Percentiles rank a stretch among this genome's conserved stretches.
phyloP scores from a whole-genome alignment of 176 grass and related monocot species.

The Oryza officinalis region DNA sequence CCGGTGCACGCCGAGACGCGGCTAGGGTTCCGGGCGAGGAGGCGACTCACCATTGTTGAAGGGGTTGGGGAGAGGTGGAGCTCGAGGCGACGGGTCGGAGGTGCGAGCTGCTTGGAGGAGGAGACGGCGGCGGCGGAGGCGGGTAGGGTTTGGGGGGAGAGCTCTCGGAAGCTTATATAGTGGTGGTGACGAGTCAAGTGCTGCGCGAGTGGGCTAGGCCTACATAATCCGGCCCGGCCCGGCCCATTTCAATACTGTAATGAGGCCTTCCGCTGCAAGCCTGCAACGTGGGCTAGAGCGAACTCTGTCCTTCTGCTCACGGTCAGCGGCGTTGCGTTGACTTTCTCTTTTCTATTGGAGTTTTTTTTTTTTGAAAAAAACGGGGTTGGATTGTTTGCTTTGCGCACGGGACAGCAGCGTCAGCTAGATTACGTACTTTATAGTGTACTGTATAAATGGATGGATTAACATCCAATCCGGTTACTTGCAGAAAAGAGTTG shows the following conservation, averaged over 20 bases:
- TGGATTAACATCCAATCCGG: no score
- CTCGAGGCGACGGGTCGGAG: slow-evolving; percentile 6
- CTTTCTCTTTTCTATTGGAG: no score
- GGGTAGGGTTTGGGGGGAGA: slow-evolving; percentile 34
- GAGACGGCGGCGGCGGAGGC: not conserved
- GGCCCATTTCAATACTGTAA: not conserved
- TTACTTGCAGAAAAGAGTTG: no score
- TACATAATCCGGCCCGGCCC: not conserved
- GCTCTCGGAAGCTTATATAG: slow-evolving; percentile 29
- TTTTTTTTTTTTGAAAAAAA: no score
- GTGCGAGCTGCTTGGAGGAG: slow-evolving; percentile 16
- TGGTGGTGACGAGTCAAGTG: not conserved
- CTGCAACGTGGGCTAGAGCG: not conserved
- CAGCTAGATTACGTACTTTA: no score
- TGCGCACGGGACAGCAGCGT: no score
- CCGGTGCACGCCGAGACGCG: no score
- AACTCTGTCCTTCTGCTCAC: no score
- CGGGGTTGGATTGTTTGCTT: no score
- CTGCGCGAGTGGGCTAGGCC: not conserved
- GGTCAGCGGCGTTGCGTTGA: no score
- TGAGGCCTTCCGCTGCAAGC: not conserved
- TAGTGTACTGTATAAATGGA: no score
- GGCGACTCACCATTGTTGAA: slow-evolving; percentile 43
- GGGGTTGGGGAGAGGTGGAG: not conserved
- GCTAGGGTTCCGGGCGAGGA: not conserved